Evolutionary conservation across 2,329 filamentous ascomycete genomes (phyloP).

Genomic region (Trichoderma lentiforme): DNA sequence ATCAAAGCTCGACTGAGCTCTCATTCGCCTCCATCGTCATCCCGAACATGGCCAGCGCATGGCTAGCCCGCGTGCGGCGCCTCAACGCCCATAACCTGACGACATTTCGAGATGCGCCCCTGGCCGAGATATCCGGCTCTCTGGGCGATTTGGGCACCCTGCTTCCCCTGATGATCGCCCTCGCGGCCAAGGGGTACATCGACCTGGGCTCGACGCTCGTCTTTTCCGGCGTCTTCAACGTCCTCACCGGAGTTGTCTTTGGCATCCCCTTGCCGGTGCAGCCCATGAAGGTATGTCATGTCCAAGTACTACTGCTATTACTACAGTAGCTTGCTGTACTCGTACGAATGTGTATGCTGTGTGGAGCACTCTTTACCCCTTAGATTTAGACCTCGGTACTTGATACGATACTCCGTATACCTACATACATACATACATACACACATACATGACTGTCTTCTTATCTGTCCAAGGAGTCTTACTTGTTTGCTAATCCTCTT

Average conservation of each 20-base stretch:
- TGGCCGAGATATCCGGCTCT: constrained; percentile 80
- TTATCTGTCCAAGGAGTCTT: neutral
- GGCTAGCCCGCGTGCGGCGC: constrained; percentile 30
- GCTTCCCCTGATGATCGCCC: constrained; percentile 82
- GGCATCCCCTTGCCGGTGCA: constrained; percentile 90
- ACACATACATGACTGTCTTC: neutral
- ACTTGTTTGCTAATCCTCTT: neutral
- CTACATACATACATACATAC: neutral
- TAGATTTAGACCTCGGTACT: neutral
- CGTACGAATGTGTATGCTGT: neutral
- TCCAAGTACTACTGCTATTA: neutral
- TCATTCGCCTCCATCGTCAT: neutral
- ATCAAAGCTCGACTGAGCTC: neutral
- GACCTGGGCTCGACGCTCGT: constrained; percentile 80
- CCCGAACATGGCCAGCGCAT: constrained; percentile 24
- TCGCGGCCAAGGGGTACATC: constrained; percentile 74
- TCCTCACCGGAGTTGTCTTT: constrained; percentile 76
- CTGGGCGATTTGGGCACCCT: constrained; percentile 86
- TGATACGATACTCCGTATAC: neutral
- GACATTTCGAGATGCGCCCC: constrained; percentile 45
- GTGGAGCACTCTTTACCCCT: neutral
- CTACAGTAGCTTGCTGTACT: neutral
- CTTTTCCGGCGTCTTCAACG: constrained; percentile 84
- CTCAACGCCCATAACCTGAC: constrained; percentile 47
- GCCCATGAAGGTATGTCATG: constrained; percentile 62